Conservation (phyloP, 2,329 filamentous ascomycete genomes). For the Trichoderma atroviride region DNA sequence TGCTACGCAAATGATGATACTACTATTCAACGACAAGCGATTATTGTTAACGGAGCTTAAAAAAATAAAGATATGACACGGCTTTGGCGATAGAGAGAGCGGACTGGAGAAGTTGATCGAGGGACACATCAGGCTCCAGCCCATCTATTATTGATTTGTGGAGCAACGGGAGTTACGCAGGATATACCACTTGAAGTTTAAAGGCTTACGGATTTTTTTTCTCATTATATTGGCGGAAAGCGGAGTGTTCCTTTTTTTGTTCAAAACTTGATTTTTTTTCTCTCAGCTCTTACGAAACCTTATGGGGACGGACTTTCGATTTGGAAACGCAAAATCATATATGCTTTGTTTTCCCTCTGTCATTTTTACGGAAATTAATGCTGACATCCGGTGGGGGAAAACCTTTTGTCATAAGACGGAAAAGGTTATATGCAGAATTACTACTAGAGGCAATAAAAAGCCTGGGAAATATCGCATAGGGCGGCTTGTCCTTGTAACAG, state of each 20-base stretch:
- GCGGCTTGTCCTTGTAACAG: neutral
- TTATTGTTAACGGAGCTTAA: neutral
- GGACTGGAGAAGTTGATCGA: neutral
- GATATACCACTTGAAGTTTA: conserved; percentile 16
- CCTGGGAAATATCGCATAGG: neutral
- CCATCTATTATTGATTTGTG: conserved; percentile 9
- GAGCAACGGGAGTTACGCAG: conserved; percentile 19
- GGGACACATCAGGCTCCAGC: neutral
- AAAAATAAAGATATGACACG: neutral
- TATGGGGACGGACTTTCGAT: neutral
- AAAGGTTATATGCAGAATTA: neutral
- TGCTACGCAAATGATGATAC: neutral
- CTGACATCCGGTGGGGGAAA: neutral
- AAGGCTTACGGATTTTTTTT: neutral
- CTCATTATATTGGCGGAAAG: neutral
- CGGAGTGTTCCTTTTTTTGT: neutral
- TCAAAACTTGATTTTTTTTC: neutral
- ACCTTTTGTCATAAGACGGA: neutral
- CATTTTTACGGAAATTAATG: neutral
- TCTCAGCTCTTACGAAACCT: neutral
- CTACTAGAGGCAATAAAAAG: neutral
- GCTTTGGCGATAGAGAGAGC: neutral
- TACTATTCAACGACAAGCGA: neutral
- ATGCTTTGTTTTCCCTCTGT: neutral
- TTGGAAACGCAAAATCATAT: neutral